These are phyloP conservation scores for Wickerhamia fluorescens DNA, from an alignment of 805 yeast genomes.

Conservation along the genomic window DNA sequence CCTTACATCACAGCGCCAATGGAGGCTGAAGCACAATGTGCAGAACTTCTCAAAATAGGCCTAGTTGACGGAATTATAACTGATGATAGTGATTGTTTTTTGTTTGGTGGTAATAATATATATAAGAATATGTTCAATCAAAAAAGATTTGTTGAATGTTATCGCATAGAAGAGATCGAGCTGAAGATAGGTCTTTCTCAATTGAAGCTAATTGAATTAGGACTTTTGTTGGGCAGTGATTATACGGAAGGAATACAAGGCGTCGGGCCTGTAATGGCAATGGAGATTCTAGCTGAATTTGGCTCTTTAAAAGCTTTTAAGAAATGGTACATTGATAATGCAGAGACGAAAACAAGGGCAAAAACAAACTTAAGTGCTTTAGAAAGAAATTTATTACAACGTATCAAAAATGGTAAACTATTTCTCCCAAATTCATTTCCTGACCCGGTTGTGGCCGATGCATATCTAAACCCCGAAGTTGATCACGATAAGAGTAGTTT, in stretches of 20 bases:
- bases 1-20: constrained; percentile 95
- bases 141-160: constrained; percentile 85
- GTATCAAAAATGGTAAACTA: constrained; percentile 46
- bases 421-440: constrained; percentile 64
- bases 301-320: constrained; percentile 37
- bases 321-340: constrained; percentile 51
- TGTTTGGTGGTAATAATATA: constrained; percentile 80
- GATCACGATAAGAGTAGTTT: constrained; percentile 74
- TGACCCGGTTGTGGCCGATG: constrained; percentile 57
- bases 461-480: constrained; percentile 76
- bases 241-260: constrained; percentile 92
- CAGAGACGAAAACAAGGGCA: constrained; percentile 27
- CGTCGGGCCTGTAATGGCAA: constrained; percentile 87
- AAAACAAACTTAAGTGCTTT: constrained; percentile 42
- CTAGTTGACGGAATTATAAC: constrained; percentile 94
- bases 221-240: constrained; percentile 85
- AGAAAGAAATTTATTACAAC: constrained; percentile 49
- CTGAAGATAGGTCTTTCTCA: constrained; percentile 60
- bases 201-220: constrained; percentile 66
- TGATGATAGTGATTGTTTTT: constrained; percentile 94
- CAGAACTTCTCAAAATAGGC: constrained; percentile 57
- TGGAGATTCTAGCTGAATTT: constrained; percentile 87
- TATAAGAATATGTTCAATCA: constrained; percentile 94
- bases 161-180: constrained; percentile 51
- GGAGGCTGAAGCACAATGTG: constrained; percentile 99